Evolutionary conservation across 2,329 filamentous ascomycete species (phyloP).

Genomic region (Zymoseptoria tritici): DNA sequence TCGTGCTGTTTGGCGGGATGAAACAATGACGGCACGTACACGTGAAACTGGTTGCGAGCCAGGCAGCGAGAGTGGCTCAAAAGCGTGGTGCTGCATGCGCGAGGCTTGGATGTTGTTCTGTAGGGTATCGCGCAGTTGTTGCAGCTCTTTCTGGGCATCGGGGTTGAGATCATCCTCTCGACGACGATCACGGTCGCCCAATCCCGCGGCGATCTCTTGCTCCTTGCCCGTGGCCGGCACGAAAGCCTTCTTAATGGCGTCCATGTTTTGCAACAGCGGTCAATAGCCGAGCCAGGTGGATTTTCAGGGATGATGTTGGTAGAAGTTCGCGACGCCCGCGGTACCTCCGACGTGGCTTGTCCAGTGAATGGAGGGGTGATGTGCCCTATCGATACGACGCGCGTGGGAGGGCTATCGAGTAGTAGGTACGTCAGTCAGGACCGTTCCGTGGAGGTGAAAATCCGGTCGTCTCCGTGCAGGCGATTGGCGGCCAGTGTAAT

Average conservation of each 20-base stretch:
- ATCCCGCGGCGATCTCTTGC: conserved; percentile 2
- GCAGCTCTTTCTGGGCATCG: conserved; percentile 47
- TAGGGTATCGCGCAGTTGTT: conserved; percentile 63
- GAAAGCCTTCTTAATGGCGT: conserved; percentile 13
- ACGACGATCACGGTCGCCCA: conserved; percentile 2
- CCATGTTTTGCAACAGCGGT: conserved; percentile 5
- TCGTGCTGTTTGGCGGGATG: not conserved
- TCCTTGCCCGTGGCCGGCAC: conserved; percentile 8
- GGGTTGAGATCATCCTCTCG: conserved; percentile 24
- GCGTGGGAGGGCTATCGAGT: not conserved
- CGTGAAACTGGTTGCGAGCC: conserved; percentile 75
- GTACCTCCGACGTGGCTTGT: not conserved
- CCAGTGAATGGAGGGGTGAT: not conserved
- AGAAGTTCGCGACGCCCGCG: not conserved
- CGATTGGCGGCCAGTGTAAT: not conserved
- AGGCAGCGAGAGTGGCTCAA: conserved; percentile 84
- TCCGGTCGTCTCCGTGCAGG: not conserved
- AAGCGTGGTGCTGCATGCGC: conserved; percentile 78
- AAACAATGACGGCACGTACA: conserved; percentile 42
- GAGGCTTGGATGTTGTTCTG: conserved; percentile 73
- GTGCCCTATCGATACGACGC: not conserved
- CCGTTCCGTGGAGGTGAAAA: not conserved
- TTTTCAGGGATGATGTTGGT: not conserved
- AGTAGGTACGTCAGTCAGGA: not conserved
- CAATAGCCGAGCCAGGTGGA: not conserved